Percentiles rank a stretch among this genome's conserved stretches.
phyloP scores from a whole-genome alignment of 2,329 filamentous ascomycete species.

The Microsporum canis region DNA sequence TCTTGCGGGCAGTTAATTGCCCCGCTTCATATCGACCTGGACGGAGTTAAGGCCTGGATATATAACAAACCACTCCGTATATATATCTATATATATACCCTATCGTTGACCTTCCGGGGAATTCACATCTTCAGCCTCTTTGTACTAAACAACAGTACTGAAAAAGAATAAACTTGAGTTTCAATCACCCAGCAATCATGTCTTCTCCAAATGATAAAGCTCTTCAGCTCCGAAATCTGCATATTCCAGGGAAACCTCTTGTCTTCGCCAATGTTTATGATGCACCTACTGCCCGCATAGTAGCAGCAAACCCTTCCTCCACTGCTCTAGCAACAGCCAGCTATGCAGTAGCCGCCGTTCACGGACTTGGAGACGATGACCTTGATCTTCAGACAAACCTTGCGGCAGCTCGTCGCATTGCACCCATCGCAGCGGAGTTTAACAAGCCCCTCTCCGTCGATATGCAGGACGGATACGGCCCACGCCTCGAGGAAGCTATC shows the following conservation, averaged over 20 bases:
- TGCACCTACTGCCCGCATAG: conserved; percentile 35
- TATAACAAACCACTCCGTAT: too few species aligned
- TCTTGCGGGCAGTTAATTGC: neutral
- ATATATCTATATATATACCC: neutral
- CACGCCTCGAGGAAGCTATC: conserved; percentile 37
- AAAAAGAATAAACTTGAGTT: neutral
- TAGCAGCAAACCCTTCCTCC: conserved; percentile 28
- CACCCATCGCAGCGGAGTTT: conserved; percentile 30
- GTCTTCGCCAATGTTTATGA: conserved; percentile 48
- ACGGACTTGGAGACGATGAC: conserved; percentile 38
- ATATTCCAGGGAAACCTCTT: conserved; percentile 41
- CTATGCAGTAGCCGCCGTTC: conserved; percentile 40
- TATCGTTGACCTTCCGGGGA: neutral
- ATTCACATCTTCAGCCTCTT: too few species aligned
- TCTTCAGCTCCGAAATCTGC: conserved; percentile 28
- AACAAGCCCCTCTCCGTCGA: conserved; percentile 46
- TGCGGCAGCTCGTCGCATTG: conserved; percentile 36
- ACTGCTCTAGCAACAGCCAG: conserved; percentile 42
- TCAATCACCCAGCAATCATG: neutral
- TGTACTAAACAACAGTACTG: too few species aligned
- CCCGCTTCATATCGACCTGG: neutral
- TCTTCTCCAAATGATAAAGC: conserved; percentile 8
- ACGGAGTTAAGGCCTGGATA: neutral
- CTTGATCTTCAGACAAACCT: conserved; percentile 45
- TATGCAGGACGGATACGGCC: conserved; percentile 50